Evolutionary conservation across 306 rosid species (phyloP).

Genomic region (Fragaria ananassa): DNA sequence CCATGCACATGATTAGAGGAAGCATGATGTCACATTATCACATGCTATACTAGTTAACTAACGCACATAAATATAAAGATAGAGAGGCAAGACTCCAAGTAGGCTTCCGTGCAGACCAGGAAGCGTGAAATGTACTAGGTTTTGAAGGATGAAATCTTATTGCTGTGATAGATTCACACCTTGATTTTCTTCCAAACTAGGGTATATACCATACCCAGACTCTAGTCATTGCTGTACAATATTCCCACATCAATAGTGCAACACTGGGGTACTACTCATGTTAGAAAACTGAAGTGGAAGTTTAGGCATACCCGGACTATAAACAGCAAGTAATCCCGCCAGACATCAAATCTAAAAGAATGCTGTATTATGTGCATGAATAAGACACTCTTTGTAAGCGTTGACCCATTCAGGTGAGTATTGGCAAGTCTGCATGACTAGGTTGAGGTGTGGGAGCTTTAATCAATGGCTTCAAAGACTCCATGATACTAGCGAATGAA

Average conservation of each 20-base stretch:
- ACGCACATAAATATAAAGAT: not conserved
- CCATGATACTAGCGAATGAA: constrained; percentile 83
- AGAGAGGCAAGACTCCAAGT: not conserved
- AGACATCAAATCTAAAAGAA: constrained; percentile 49
- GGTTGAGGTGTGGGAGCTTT: constrained; percentile 71
- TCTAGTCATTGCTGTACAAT: no score
- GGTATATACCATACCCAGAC: not conserved
- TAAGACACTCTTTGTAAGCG: constrained; percentile 32
- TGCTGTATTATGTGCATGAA: constrained; percentile 60
- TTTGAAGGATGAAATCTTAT: not conserved
- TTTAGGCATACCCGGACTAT: constrained; percentile 52
- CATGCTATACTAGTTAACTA: not conserved
- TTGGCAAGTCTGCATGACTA: constrained; percentile 51
- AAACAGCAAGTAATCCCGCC: constrained; percentile 41
- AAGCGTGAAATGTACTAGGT: not conserved
- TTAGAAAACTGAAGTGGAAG: not conserved
- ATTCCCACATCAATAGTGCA: not conserved
- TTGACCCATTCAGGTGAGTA: constrained; percentile 50
- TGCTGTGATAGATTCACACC: not conserved
- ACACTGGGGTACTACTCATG: not conserved
- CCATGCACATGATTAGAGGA: not conserved
- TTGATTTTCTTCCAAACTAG: not conserved
- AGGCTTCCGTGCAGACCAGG: not conserved
- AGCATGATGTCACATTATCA: not conserved
- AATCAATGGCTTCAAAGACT: constrained; percentile 72